Evolutionary conservation across 2,329 filamentous ascomycete genomes (phyloP), one percentile per base, ranked within the genome.

Genomic region (Fusarium nurragi): DNA sequence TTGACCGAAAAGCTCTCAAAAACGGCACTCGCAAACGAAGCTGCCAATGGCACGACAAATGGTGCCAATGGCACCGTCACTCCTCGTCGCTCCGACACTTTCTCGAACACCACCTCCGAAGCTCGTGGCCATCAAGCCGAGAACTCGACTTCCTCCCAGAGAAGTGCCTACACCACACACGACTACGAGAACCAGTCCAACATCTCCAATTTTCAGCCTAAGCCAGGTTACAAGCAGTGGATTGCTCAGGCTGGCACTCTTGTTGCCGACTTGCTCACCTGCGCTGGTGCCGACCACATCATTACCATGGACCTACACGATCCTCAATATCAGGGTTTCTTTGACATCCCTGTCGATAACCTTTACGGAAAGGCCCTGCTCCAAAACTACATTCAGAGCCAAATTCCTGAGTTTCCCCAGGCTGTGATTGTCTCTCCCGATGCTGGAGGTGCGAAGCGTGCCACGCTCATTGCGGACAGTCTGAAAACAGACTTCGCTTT

Each of bases 291-390:
- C 41, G 94, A 99, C 77, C 95, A 98, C 78, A 90, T 97, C 75
- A 97, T 98, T 76, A 97, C 94, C 28, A 96, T 99, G 91, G 95
- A 99, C 75, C 85, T 99, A 49, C 93, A 95, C 76, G 94, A 97
- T 77, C 91, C 93, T 38, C 93, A 99, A 78, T 98, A 98, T 75
- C 95, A 99, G 79, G 95, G 95, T 51, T 99, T 97, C 83, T 98
- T 99, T 75, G 94, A 99, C 75, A 97, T 98, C 57, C 95, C 95
- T 4, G 95, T 99, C 54, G 95, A 99, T 80, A 99, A 99, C 77
- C 84, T 99, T 18, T 98, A 98, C 79, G 94, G 90, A 54, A 88
- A 91, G 70, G 89, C 91, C 46, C 80, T 94, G 47, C 82, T 90
- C 51, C 87, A 89, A 74, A 84, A 85, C 62, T 90, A 90, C 74